Base-by-base conservation (phyloP, 108 stramenopile genomes). In the Nitzschia sp. region DNA sequence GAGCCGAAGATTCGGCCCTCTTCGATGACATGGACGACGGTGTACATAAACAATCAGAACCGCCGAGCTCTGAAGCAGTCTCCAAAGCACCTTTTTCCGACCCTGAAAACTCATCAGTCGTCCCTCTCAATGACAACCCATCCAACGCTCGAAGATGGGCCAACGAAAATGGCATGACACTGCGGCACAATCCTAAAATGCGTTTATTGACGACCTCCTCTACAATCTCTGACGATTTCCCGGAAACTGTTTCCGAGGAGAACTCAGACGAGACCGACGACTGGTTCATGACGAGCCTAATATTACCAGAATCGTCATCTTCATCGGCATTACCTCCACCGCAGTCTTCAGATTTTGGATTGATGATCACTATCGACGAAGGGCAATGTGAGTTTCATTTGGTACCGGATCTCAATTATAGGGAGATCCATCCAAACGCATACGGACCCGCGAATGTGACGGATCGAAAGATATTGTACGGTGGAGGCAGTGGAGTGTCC, bases 361-460 rank as follows among this genome's bases (percentile, higher is more conserved):
- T 66, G 33, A 53, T 66, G 66, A 66, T 66, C 2, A 55, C 32
- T 21, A 41, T 54, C 9, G 47, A 66, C 15, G 3, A 66, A 23
- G 53, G 53, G 1, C 29, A 3, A 3, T 50, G 46, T 27, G 34
- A 54, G 29, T 54, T 66, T 32, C 32, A 66, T 4, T 34, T 66
- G 8, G 46, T 47, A 17, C 53, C 33, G 3, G 88, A 89, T 63
- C 32, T 62, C 29, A 80, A 85, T 55, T 80, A 75, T 33, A 44
- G 71, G 2, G 29, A 73, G 11, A 69, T 89, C 34, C 88, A 89
- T 71, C 85, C 88, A 0, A 81, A 89, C 46, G 82, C 84, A 31
- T 86, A 79, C 56, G 82, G 82, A 22, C 88, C 88, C 17, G 58
- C 81, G 35, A 70, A 80, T 46, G 66, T 69, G 59, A 67, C 9